These are phyloP conservation scores for Malassezia obtusa DNA, from an alignment of 1,284 basidiomycete species.

Conservation along the genomic window DNA sequence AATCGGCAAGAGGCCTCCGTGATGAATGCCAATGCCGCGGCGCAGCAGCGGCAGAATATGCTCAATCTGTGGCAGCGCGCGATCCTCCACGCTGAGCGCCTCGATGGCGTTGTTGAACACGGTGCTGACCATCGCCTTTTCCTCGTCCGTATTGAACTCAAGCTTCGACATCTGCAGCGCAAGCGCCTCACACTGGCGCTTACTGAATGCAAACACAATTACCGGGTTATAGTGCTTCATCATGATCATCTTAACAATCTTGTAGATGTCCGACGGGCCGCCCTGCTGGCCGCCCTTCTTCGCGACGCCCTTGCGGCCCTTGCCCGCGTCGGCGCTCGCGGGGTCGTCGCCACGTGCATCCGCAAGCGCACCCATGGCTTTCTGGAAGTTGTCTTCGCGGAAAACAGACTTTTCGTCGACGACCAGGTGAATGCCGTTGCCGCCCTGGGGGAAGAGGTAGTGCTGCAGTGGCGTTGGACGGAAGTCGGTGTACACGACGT, in stretches of 20 bases:
- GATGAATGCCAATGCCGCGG: slow-evolving; percentile 95
- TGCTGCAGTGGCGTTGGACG: slow-evolving; percentile 95
- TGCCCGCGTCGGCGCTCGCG: slow-evolving; percentile 63
- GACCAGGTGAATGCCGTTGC: slow-evolving; percentile 92
- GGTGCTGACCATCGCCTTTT: slow-evolving; percentile 74
- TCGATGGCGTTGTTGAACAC: slow-evolving; percentile 94
- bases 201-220: slow-evolving; percentile 97
- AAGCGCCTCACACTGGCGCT: slow-evolving; percentile 89
- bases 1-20: slow-evolving; percentile 91
- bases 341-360: slow-evolving; percentile 75
- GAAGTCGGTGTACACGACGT: slow-evolving; percentile 98
- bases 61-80: slow-evolving; percentile 82
- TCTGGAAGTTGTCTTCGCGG: slow-evolving; percentile 91
- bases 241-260: slow-evolving; percentile 99
- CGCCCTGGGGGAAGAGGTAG: slow-evolving; percentile 92
- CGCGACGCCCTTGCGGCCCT: slow-evolving; percentile 58
- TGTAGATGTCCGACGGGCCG: slow-evolving; percentile 95
- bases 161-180: slow-evolving; percentile 87
- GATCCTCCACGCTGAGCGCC: slow-evolving; percentile 76
- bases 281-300: slow-evolving; percentile 82
- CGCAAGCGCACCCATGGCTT: slow-evolving; percentile 88
- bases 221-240: slow-evolving; percentile 95
- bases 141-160: slow-evolving; percentile 89
- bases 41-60: slow-evolving; percentile 86
- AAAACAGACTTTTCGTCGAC: slow-evolving; percentile 97